Evolutionary conservation across 2,329 filamentous ascomycete species (phyloP).

Genomic region (Bipolaris cookei): DNA sequence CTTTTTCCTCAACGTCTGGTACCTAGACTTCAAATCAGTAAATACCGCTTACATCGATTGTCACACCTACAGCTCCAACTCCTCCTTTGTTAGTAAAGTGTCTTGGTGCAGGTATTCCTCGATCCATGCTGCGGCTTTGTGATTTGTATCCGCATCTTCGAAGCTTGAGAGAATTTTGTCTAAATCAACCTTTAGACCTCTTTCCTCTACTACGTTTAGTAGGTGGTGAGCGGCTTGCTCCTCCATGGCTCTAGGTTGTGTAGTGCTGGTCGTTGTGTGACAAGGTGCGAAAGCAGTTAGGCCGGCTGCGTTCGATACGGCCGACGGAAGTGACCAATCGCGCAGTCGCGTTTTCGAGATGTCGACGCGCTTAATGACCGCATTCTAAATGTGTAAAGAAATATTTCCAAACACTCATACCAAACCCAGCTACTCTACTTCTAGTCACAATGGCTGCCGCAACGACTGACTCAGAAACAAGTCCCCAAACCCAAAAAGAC

Average conservation of each 20-base stretch:
- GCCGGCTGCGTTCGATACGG: constrained; percentile 23
- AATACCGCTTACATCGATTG: accelerated
- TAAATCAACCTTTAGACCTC: constrained; percentile 51
- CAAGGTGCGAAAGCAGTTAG: constrained; percentile 33
- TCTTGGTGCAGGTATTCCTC: constrained; percentile 54
- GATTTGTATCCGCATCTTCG: constrained; percentile 50
- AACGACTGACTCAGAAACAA: constrained; percentile 33
- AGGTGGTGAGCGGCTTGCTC: constrained; percentile 51
- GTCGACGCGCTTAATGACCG: constrained; percentile 34
- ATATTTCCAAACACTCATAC: neutral
- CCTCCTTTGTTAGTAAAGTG: constrained; percentile 57
- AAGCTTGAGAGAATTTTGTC: constrained; percentile 59
- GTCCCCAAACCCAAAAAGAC: constrained; percentile 27
- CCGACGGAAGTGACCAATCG: constrained; percentile 20
- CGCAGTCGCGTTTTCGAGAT: constrained; percentile 42
- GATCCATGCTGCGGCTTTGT: constrained; percentile 54
- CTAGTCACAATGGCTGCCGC: constrained; percentile 40
- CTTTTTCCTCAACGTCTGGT: constrained; percentile 43
- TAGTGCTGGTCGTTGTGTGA: constrained; percentile 30
- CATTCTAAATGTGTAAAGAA: neutral
- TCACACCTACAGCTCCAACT: constrained; percentile 53
- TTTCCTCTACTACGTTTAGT: constrained; percentile 53
- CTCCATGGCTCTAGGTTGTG: constrained; percentile 33
- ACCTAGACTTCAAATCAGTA: constrained; percentile 28
- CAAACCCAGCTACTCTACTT: neutral